Evolutionary conservation across 306 rosid genomes (phyloP).

Genomic region (Mimosa pudica): DNA sequence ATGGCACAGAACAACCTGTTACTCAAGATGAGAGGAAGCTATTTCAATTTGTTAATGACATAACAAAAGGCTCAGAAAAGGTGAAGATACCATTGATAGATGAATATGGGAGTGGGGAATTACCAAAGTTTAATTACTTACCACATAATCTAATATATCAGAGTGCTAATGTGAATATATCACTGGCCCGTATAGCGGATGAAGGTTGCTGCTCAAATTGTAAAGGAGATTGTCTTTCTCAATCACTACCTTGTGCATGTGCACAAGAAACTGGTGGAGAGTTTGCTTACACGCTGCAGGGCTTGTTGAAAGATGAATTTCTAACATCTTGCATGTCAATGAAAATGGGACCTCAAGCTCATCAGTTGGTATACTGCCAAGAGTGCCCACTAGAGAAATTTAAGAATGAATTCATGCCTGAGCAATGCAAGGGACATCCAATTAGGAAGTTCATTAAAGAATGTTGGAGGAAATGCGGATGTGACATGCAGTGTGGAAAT

Average conservation of each 20-base stretch:
- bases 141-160: constrained; percentile 70
- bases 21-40: constrained; percentile 32
- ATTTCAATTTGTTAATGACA: constrained; percentile 45
- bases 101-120: constrained; percentile 52
- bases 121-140: constrained; percentile 79
- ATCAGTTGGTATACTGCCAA: constrained; percentile 61
- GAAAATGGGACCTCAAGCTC: constrained; percentile 50
- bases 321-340: constrained; percentile 49
- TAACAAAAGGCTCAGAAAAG: constrained; percentile 76
- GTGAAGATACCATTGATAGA: constrained; percentile 64
- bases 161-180: constrained; percentile 69
- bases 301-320: constrained; percentile 74
- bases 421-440: constrained; percentile 79
- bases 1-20: constrained; percentile 30
- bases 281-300: constrained; percentile 73
- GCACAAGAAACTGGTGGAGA: constrained; percentile 95
- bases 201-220: constrained; percentile 77
- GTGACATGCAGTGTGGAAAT: constrained; percentile 86
- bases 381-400: constrained; percentile 76
- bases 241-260: constrained; percentile 81
- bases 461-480: constrained; percentile 98
- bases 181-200: constrained; percentile 84
- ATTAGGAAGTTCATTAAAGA: constrained; percentile 82
- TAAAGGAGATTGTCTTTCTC: constrained; percentile 71
- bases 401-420: constrained; percentile 53